Percentiles rank a stretch among this genome's conserved stretches.
Conservation (phyloP, 495 filamentous ascomycete species). For the Glutinoglossum americanum region DNA sequence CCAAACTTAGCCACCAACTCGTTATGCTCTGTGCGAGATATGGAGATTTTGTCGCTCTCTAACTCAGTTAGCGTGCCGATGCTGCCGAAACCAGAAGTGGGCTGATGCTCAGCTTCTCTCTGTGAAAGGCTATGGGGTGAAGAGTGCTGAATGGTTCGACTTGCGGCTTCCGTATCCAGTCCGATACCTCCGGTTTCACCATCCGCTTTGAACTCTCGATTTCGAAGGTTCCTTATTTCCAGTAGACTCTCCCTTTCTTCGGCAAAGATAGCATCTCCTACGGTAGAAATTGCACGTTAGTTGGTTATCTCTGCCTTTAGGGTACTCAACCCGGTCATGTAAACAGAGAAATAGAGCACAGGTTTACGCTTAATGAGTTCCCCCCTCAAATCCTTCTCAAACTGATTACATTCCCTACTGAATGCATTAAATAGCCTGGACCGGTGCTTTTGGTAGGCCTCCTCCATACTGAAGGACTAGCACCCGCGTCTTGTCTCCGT, state of each 20-base stretch:
- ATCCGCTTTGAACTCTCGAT: background rate
- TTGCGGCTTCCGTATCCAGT: background rate
- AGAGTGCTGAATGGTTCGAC: background rate
- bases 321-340: background rate
- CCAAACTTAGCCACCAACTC: background rate
- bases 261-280: background rate
- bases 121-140: background rate
- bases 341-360: background rate
- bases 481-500: background rate
- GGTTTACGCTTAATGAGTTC: constrained; percentile 2
- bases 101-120: background rate
- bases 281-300: background rate
- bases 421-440: constrained; percentile 1
- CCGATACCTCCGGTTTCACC: background rate
- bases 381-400: constrained; percentile 1
- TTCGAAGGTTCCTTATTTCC: background rate
- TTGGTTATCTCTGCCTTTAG: background rate
- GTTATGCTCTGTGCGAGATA: background rate
- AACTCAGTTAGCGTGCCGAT: no score
- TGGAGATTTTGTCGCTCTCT: background rate
- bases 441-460: constrained; percentile 5
- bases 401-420: background rate
- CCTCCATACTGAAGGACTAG: constrained; percentile 5
- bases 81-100: background rate
- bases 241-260: background rate